These are phyloP conservation scores for Podaxis sp. DNA, from an alignment of 768 basidiomycete species.

Conservation along the genomic window DNA sequence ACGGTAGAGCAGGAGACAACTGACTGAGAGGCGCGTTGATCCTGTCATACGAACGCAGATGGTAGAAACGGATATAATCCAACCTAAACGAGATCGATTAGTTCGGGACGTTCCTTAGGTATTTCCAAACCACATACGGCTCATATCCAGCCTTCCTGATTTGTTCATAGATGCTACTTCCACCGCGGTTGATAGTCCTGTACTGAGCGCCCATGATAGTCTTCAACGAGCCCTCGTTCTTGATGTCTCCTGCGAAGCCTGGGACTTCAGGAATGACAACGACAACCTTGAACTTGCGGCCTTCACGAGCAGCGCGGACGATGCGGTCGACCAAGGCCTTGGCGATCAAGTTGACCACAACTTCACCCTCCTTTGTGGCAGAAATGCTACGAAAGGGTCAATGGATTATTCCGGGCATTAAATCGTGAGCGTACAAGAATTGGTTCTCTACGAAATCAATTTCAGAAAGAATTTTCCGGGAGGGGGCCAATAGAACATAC, in stretches of 20 bases:
- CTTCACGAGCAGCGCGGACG: constrained; percentile 69
- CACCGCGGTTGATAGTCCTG: constrained; percentile 88
- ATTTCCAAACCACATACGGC: constrained; percentile 51
- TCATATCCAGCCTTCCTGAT: constrained; percentile 76
- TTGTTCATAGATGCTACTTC: constrained; percentile 82
- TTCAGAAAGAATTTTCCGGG: constrained; percentile 17
- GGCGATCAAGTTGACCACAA: constrained; percentile 82
- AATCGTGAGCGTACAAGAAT: constrained; percentile 64
- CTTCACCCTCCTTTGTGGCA: constrained; percentile 57
- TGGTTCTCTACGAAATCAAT: constrained; percentile 60
- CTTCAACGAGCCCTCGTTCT: constrained; percentile 59
- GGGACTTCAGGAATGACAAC: constrained; percentile 90
- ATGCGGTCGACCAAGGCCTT: constrained; percentile 83
- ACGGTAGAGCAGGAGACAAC: constrained; percentile 18
- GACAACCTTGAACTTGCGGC: constrained; percentile 82
- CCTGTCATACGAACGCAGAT: constrained; percentile 88
- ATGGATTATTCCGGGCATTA: not conserved
- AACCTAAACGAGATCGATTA: constrained; percentile 37
- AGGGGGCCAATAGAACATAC: constrained; percentile 38
- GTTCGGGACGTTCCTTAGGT: not conserved
- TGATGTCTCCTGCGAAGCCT: constrained; percentile 84
- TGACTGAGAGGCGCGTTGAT: constrained; percentile 75
- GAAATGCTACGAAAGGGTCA: constrained; percentile 60
- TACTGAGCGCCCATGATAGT: constrained; percentile 89
- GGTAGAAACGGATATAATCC: constrained; percentile 90